Evolutionary conservation across 176 grass and related monocot genomes (phyloP).

Genomic region (Carex littledalei): DNA sequence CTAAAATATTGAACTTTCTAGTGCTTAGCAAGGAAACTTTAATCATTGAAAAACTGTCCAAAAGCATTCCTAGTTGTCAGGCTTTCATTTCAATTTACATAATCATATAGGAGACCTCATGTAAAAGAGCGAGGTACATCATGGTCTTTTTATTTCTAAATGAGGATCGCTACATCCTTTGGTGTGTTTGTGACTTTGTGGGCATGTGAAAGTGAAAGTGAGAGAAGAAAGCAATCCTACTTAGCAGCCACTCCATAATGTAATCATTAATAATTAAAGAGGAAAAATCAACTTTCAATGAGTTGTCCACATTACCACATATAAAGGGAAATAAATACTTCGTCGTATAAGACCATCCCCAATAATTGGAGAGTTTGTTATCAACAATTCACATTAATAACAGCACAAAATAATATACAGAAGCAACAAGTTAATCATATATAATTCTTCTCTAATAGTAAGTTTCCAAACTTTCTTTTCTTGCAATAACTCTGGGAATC

Average conservation of each 20-base stretch:
- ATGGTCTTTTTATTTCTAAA: background rate
- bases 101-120: background rate
- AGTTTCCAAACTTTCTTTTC: background rate
- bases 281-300: background rate
- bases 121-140: background rate
- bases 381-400: slow-evolving; percentile 8
- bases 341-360: background rate
- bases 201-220: background rate
- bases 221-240: background rate
- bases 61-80: background rate
- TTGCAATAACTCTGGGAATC: background rate
- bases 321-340: background rate
- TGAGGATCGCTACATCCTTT: slow-evolving; percentile 1
- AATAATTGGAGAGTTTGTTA: slow-evolving; percentile 9
- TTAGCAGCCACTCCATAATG: background rate
- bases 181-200: background rate
- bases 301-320: background rate
- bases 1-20: background rate
- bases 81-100: background rate
- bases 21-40: background rate
- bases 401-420: background rate
- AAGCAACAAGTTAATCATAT: background rate
- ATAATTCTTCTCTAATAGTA: background rate
- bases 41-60: background rate
- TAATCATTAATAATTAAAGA: slow-evolving; percentile 8